Percentiles rank a stretch among this genome's conserved stretches.
Evolutionary conservation across 2,329 filamentous ascomycete genomes (phyloP).

Genomic region (Ophiocordyceps australis): DNA sequence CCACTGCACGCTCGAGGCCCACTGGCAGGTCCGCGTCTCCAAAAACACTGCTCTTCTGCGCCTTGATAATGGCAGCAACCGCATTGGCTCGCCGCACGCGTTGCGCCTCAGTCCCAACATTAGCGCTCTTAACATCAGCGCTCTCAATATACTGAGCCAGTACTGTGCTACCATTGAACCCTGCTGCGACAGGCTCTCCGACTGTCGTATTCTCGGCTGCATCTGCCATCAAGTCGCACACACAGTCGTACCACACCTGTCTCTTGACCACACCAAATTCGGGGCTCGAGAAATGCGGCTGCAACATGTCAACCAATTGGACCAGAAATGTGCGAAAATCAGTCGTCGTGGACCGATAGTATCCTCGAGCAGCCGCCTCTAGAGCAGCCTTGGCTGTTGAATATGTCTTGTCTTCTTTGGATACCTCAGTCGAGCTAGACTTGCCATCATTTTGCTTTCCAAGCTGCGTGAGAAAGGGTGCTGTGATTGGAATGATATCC

Average conservation of each 20-base stretch:
- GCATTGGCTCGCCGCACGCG: constrained; percentile 28
- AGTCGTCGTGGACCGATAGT: constrained; percentile 21
- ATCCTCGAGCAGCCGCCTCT: constrained; percentile 30
- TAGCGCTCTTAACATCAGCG: constrained; percentile 25
- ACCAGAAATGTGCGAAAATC: constrained; percentile 17
- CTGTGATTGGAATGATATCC: constrained; percentile 46
- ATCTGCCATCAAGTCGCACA: constrained; percentile 26
- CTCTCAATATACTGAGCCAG: constrained; percentile 22
- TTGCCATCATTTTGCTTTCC: constrained; percentile 50
- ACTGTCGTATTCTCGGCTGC: constrained; percentile 9
- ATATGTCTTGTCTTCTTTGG: constrained; percentile 22
- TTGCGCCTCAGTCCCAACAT: constrained; percentile 32
- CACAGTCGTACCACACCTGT: constrained; percentile 32
- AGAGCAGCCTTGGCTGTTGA: constrained; percentile 29
- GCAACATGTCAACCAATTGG: constrained; percentile 19
- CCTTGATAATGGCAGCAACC: constrained; percentile 19
- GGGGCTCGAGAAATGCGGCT: constrained; percentile 17
- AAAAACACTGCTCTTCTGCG: constrained; percentile 24
- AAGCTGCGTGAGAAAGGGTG: constrained; percentile 40
- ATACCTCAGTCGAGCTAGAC: constrained; percentile 33
- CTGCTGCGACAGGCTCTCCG: constrained; percentile 5
- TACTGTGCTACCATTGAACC: constrained; percentile 4
- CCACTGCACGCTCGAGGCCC: constrained; percentile 14
- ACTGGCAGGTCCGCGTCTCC: constrained; percentile 10
- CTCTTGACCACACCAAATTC: constrained; percentile 25